A percentile compares a stretch with the other conserved stretches of the same genome.
Conservation (phyloP, 2,329 filamentous ascomycete genomes). For the Talaromyces sp. region DNA sequence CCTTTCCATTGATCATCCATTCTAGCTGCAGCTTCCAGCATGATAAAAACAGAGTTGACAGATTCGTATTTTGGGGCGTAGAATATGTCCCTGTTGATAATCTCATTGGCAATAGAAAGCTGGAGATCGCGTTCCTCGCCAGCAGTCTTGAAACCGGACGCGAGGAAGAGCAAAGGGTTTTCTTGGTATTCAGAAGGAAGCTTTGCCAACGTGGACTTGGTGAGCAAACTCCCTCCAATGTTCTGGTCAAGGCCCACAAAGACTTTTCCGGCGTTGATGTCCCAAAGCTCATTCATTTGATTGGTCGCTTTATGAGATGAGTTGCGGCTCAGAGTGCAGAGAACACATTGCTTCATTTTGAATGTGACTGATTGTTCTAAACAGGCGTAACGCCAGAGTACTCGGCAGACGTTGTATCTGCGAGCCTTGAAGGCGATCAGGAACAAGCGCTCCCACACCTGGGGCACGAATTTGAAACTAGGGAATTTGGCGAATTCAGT, state of each 20-base stretch:
- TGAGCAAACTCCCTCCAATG: slow-evolving; percentile 10
- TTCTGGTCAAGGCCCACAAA: slow-evolving; percentile 35
- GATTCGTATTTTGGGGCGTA: slow-evolving; percentile 26
- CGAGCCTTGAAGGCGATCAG: slow-evolving; percentile 41
- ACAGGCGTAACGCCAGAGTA: slow-evolving; percentile 54
- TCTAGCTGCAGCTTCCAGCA: slow-evolving; percentile 39
- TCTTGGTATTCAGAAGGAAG: slow-evolving; percentile 31
- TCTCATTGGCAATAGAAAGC: slow-evolving; percentile 25
- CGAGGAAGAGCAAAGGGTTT: slow-evolving; percentile 31
- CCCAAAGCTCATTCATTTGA: slow-evolving; percentile 23
- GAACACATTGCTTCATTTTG: slow-evolving; percentile 38
- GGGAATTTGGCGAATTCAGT: slow-evolving; percentile 25
- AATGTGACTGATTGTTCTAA: slow-evolving; percentile 36
- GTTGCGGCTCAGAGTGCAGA: slow-evolving; percentile 35
- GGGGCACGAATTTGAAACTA: slow-evolving; percentile 19
- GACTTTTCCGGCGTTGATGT: slow-evolving; percentile 34
- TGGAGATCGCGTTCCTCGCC: slow-evolving; percentile 32
- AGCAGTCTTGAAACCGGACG: slow-evolving; percentile 16
- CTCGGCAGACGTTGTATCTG: slow-evolving; percentile 47
- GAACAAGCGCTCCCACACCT: slow-evolving; percentile 45
- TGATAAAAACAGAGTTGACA: slow-evolving; percentile 27
- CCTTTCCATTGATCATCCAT: slow-evolving; percentile 38
- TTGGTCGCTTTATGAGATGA: slow-evolving; percentile 13
- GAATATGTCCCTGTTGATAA: slow-evolving; percentile 35
- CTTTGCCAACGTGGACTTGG: slow-evolving; percentile 12